Conservation (phyloP, 208 protist species). For the Leishmania martiniquensis region DNA sequence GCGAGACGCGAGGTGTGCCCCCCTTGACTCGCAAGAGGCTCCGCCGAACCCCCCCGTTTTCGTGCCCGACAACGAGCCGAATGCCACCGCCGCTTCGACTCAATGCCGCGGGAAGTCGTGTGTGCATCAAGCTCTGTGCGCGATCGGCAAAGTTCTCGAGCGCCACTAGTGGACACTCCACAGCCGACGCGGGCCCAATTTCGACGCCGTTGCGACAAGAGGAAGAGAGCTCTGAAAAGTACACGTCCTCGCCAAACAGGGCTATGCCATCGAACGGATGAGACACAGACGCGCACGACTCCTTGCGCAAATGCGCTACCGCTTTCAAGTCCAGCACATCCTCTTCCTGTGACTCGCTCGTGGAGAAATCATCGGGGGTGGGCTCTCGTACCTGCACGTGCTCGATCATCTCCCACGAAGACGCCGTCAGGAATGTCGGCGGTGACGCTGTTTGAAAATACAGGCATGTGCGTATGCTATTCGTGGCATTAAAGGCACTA, state of each 20-base stretch:
- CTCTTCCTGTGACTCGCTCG: no score
- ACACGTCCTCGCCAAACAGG: slow-evolving; percentile 41
- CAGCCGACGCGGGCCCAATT: background rate
- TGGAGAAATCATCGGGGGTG: no score
- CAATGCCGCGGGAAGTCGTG: slow-evolving; percentile 34
- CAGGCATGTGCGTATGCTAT: slow-evolving; percentile 78
- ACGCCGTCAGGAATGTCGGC: slow-evolving; percentile 63
- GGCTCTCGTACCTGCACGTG: slow-evolving; percentile 41
- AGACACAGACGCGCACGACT: background rate
- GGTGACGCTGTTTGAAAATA: slow-evolving; percentile 70
- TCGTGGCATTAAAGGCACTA: slow-evolving; percentile 88
- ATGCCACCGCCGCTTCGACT: background rate
- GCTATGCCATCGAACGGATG: slow-evolving; percentile 31
- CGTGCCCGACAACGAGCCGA: slow-evolving; percentile 81
- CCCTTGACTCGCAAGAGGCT: slow-evolving; percentile 36
- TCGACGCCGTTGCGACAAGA: background rate
- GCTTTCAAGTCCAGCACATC: background rate
- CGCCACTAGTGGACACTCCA: slow-evolving; percentile 50
- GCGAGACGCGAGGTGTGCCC: background rate
- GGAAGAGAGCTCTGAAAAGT: slow-evolving; percentile 11
- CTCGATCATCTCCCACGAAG: slow-evolving; percentile 52
- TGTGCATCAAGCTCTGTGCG: slow-evolving; percentile 63
- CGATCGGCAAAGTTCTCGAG: slow-evolving; percentile 84
- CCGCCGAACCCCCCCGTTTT: slow-evolving; percentile 80
- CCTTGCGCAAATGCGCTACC: background rate